A percentile compares a stretch with the other conserved stretches of the same genome.
Evolutionary conservation across 257 asterid genomes (phyloP).

Genomic region (Knoxia roxburghii): DNA sequence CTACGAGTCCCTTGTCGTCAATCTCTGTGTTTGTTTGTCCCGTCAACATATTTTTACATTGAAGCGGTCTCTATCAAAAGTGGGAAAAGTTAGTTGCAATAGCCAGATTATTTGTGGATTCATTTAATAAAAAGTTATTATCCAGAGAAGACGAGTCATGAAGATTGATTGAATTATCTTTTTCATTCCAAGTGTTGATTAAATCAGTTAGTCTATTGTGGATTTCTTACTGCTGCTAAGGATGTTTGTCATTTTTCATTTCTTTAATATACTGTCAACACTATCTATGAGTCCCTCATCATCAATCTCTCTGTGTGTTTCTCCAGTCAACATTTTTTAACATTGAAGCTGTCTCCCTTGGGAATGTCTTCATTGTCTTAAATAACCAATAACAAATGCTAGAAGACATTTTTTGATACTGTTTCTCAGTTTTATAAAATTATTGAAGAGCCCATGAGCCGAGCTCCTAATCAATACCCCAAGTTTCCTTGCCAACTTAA

Average conservation of each 20-base stretch:
- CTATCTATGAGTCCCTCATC: neutral
- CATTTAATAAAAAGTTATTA: neutral
- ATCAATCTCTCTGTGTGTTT: neutral
- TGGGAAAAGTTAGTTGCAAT: no score
- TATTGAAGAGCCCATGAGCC: neutral
- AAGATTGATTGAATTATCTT: neutral
- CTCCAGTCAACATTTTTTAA: neutral
- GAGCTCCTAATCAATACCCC: neutral
- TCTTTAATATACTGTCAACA: neutral
- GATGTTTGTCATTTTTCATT: neutral
- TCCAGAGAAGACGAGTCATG: neutral
- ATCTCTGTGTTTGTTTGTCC: neutral
- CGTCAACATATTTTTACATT: neutral
- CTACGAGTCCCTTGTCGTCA: neutral
- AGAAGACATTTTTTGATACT: neutral
- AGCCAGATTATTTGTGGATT: no score
- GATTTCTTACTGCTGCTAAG: neutral
- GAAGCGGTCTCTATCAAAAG: neutral
- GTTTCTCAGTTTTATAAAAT: neutral
- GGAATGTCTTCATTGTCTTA: neutral
- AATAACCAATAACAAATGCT: neutral
- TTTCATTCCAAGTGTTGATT: neutral
- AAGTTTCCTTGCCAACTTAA: neutral
- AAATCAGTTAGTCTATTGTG: neutral
- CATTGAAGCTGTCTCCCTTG: neutral